Evolutionary conservation across 306 rosid genomes (phyloP), one percentile per base, ranked within the genome.

Genomic region (Ceratonia siliqua): DNA sequence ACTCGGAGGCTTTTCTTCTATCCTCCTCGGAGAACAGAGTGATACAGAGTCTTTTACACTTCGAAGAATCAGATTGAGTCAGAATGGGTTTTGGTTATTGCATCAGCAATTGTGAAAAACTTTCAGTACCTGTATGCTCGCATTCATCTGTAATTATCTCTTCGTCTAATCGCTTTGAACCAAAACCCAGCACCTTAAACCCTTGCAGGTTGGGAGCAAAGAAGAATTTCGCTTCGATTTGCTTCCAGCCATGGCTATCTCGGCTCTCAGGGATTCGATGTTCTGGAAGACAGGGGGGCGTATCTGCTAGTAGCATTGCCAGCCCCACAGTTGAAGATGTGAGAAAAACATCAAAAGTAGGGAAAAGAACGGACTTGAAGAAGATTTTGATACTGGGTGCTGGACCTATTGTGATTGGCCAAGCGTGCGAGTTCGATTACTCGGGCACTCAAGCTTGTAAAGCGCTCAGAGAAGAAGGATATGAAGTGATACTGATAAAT

Each of bases 371-470:
- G 5, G 96, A 89, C 82, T 32, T 93, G 68, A 93, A 89, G 89
- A 93, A 89, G 90, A 91, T 93, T 36, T 24, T 93, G 81, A 93
- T 91, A 33, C 85, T 93, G 15, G 97, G 97, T 0, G 98, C 98
- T 0, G 97, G 96, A 0, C 98, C 97, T 3, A 91, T 93, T 52
- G 96, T 91, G 46, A 93, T 93, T 0, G 96, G 98, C 4, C 98
- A 91, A 74, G 97, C 94, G 0, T 91, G 97, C 68, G 97, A 93
- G 80, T 91, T 93, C 54, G 97, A 93, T 67, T 93, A 93, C 80
- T 91, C 92, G 0, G 97, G 98, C 2, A 91, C 97, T 4, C 97
- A 91, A 82, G 97, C 98, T 0, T 93, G 98, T 52, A 93, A 91
- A 63, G 97, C 96, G 1, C 79, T 93, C 2, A 83, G 80, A 54